Evolutionary conservation across 75 land plant species (phyloP).

Genomic region (Cryptomeria japonica): DNA sequence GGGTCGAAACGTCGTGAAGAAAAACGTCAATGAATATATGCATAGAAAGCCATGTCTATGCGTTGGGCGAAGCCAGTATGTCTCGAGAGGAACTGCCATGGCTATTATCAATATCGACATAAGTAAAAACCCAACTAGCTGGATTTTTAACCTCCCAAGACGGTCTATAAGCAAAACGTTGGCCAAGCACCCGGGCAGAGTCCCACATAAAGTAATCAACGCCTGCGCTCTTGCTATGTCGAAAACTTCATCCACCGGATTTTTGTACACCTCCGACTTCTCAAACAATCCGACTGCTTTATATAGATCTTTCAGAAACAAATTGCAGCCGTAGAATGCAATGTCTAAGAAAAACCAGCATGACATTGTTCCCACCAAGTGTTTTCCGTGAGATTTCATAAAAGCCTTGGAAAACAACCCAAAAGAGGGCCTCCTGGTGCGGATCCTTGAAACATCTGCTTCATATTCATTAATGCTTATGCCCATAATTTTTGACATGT

Average conservation of each 20-base stretch:
- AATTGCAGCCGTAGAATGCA: constrained; percentile 59
- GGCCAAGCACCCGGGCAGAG: constrained; percentile 28
- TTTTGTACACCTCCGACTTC: not conserved
- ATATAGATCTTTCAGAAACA: constrained; percentile 50
- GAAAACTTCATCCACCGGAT: constrained; percentile 16
- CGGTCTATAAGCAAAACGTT: constrained; percentile 21
- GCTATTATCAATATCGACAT: constrained; percentile 33
- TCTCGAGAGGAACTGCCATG: constrained; percentile 17
- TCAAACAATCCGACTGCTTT: not conserved
- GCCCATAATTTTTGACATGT: constrained; percentile 55
- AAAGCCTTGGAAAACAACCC: constrained; percentile 37
- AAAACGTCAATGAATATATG: constrained; percentile 1
- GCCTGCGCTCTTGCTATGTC: constrained; percentile 24
- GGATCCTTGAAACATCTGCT: not conserved
- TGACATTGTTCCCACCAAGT: constrained; percentile 44
- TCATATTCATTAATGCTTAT: constrained; percentile 17
- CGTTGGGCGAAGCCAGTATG: not conserved
- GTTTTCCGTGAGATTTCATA: constrained; percentile 34
- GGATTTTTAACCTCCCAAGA: constrained; percentile 16
- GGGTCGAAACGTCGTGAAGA: constrained; percentile 33
- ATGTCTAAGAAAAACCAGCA: constrained; percentile 53
- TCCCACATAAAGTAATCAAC: constrained; percentile 19
- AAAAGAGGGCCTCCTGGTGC: not conserved
- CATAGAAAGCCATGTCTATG: not conserved
- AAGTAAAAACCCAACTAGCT: constrained; percentile 8